A percentile compares a stretch with the other conserved stretches of the same genome.
phyloP scores from a whole-genome alignment of 805 yeast species.

The Ogataea populi-albae region DNA sequence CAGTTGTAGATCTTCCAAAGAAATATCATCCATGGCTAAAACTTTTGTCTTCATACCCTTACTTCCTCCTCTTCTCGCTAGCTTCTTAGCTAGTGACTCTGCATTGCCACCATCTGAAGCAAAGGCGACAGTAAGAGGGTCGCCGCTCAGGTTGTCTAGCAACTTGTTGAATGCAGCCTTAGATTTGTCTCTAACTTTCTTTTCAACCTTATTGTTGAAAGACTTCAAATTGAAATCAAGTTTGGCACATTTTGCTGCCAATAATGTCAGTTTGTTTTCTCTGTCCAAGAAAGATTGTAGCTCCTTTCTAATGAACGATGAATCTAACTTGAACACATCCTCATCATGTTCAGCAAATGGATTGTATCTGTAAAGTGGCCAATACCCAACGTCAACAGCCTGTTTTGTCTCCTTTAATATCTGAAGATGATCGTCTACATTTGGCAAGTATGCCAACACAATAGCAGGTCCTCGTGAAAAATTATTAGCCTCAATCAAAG shows the following conservation, averaged over 20 bases:
- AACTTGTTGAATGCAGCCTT: constrained; percentile 73
- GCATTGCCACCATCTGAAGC: constrained; percentile 95
- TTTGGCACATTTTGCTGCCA: constrained; percentile 67
- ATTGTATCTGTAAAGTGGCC: constrained; percentile 90
- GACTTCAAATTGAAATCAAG: constrained; percentile 77
- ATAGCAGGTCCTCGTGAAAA: constrained; percentile 83
- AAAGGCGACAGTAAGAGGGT: constrained; percentile 80
- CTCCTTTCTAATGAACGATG: constrained; percentile 74
- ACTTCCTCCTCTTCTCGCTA: constrained; percentile 73
- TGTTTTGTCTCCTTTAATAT: constrained; percentile 81
- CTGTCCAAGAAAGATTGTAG: constrained; percentile 79
- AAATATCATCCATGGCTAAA: constrained; percentile 66
- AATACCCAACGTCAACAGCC: constrained; percentile 91
- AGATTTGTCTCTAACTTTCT: constrained; percentile 53
- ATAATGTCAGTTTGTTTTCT: constrained; percentile 80
- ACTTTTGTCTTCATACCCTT: constrained; percentile 71
- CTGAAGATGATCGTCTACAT: constrained; percentile 64
- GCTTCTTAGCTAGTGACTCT: constrained; percentile 72
- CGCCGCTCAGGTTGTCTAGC: constrained; percentile 86
- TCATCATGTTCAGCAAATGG: constrained; percentile 50
- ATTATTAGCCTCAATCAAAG: constrained; percentile 84
- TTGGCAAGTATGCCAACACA: constrained; percentile 88
- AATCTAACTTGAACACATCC: constrained; percentile 75
- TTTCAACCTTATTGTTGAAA: constrained; percentile 55
- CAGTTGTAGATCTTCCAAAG: constrained; percentile 68